Base-by-base conservation (phyloP, 768 basidiomycete species). In the Termitomyces eurrhizus region DNA sequence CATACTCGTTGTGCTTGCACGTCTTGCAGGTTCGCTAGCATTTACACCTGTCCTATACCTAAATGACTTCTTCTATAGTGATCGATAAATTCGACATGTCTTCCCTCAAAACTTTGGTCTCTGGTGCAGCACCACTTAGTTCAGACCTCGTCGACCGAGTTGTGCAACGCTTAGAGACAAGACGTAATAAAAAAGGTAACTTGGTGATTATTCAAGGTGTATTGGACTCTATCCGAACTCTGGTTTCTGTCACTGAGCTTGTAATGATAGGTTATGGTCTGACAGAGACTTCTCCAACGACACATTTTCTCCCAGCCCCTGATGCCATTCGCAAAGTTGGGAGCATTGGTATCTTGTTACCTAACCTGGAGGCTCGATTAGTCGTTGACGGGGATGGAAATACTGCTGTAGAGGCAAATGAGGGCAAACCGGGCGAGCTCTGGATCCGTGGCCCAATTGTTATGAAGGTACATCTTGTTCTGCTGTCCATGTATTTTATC, bases 61-160 rank as follows among this genome's bases (percentile, higher is more conserved):
- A 7, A 14, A n/a, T 55, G 29, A 33, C 26, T 52, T 39, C 13
- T 14, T 42, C 11, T 37, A 4, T 55, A 88, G 89, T 80, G 13
- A 80, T 90, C 6, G 80, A 83, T 59, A 73, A 87, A 66, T 88
- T 89, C 69, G 80, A 94, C 67, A 66, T 95, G 52, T 80, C 81
- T 0, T 81, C 84, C 2, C 68, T 95, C 13, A 68, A 76, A n/a
- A 66, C 80, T 3, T 64, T 94, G 42, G 78, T 85, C 62, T 90
- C 85, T 8, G 93, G 91, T 3, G 94, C 92, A 0, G 94, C 94
- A 0, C 93, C 94, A 0, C 74, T 95, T 1, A 86, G 89, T 0
- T 77, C 81, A 2, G 81, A 83, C 2, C 76, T 95, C 16, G 82
- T 83, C 2, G 73, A 78, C 24, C 75, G 82, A 26, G 82, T 86